A percentile compares a stretch with the other conserved stretches of the same genome.
phyloP scores from a whole-genome alignment of 176 grass and related monocot species.

The Oryza meridionalis region DNA sequence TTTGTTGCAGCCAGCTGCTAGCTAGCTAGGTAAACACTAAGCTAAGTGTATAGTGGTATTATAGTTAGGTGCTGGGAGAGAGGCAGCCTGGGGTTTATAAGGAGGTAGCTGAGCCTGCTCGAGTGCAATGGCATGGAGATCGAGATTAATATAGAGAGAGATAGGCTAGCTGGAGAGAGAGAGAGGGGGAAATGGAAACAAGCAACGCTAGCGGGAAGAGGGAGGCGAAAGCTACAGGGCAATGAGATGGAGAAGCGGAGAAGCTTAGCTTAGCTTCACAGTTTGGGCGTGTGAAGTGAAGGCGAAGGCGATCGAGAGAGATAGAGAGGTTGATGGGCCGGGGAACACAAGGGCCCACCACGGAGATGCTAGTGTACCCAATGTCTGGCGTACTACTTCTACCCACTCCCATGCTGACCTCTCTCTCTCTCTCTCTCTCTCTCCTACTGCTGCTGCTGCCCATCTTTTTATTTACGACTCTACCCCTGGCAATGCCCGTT shows the following conservation, averaged over 20 bases:
- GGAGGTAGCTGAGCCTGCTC: not conserved
- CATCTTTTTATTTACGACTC: not conserved
- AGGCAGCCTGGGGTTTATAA: not conserved
- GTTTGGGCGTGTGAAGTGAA: conserved; percentile 35
- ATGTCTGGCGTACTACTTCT: not conserved
- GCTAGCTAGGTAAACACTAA: no score
- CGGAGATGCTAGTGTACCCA: conserved; percentile 32
- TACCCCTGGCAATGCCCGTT: not conserved
- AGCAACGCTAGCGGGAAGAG: no score
- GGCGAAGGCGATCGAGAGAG: not conserved
- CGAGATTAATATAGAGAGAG: not conserved
- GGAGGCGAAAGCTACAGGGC: conserved; percentile 35
- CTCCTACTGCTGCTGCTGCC: not conserved
- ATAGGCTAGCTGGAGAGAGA: no score
- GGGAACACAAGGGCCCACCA: conserved; percentile 43
- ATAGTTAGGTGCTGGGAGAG: not conserved
- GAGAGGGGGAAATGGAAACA: not conserved
- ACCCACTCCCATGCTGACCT: not conserved
- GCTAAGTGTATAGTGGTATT: not conserved
- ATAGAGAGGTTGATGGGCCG: not conserved
- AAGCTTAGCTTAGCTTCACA: conserved; percentile 8
- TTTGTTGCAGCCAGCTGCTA: not conserved
- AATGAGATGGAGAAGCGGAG: conserved; percentile 15
- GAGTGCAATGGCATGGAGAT: not conserved
- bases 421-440: not conserved